Conservation (phyloP, 2,329 filamentous ascomycete species). For the Fusarium phyllophilum region DNA sequence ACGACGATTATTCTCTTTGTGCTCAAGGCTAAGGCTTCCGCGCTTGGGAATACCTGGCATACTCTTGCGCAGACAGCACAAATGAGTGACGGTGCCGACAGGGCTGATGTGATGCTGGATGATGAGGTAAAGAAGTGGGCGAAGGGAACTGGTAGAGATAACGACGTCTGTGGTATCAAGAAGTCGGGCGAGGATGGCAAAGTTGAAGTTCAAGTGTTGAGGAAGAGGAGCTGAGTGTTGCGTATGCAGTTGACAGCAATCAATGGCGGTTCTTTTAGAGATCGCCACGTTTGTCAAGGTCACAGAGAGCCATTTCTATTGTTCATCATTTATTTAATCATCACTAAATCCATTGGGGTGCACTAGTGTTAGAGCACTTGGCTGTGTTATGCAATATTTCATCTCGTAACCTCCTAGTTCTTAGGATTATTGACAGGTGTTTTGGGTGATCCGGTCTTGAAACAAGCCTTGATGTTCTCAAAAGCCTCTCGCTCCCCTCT, state of each 20-base stretch:
- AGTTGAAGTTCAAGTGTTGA: not conserved
- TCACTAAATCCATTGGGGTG: too few species aligned
- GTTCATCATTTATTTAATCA: too few species aligned
- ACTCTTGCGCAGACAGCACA: not conserved
- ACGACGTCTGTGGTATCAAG: not conserved
- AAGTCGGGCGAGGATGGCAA: not conserved
- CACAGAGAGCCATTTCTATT: too few species aligned
- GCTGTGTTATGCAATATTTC: not conserved
- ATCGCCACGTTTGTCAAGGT: too few species aligned
- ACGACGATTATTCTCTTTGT: not conserved
- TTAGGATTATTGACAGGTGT: constrained; percentile 49
- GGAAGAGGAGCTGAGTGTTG: too few species aligned
- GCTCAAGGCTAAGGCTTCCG: not conserved
- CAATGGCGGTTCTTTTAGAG: too few species aligned
- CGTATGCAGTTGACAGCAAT: too few species aligned
- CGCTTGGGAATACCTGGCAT: not conserved
- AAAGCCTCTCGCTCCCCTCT: constrained; percentile 57
- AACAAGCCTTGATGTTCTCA: constrained; percentile 56
- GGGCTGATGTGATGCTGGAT: not conserved
- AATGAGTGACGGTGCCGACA: not conserved
- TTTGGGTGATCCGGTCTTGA: constrained; percentile 51
- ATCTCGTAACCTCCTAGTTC: not conserved
- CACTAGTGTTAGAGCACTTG: not conserved
- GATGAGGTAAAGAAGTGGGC: not conserved
- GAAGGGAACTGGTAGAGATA: not conserved